Evolutionary conservation across 2,329 filamentous ascomycete genomes (phyloP).

Genomic region (Claviceps sp.): DNA sequence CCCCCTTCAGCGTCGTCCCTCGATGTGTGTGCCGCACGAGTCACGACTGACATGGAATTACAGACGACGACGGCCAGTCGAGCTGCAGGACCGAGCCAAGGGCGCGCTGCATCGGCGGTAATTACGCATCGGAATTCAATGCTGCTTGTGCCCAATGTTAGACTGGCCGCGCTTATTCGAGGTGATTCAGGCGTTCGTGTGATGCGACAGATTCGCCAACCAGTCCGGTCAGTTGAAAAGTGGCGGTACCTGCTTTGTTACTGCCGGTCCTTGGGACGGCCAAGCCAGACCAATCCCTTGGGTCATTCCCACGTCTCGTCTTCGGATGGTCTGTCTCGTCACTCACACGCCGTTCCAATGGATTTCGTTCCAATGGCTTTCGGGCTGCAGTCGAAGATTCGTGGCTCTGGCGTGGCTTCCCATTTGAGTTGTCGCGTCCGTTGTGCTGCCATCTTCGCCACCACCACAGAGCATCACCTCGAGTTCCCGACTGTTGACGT

Average conservation of each 20-base stretch:
- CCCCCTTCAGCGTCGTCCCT: neutral
- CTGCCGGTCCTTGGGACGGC: neutral
- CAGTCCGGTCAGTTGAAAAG: neutral
- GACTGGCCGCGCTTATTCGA: conserved; percentile 19
- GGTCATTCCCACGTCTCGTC: neutral
- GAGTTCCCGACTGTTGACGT: conserved; percentile 14
- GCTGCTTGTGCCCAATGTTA: conserved; percentile 16
- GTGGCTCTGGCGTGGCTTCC: neutral
- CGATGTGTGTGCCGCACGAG: neutral
- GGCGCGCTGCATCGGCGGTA: neutral
- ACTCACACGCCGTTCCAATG: too few relatives aligned
- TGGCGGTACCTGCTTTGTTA: neutral
- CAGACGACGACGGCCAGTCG: neutral
- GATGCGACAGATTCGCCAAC: neutral
- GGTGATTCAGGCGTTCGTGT: neutral
- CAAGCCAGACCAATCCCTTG: neutral
- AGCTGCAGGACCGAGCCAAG: neutral
- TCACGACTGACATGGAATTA: neutral
- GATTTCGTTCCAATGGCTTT: neutral
- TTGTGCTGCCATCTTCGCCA: neutral
- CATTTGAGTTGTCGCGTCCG: neutral
- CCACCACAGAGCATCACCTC: conserved; percentile 1
- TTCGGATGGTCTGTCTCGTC: too few relatives aligned
- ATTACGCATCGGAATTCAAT: conserved; percentile 9
- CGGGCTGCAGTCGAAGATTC: neutral